phyloP scores from a whole-genome alignment of 2,329 filamentous ascomycete species.

The Ascomycota sp. region DNA sequence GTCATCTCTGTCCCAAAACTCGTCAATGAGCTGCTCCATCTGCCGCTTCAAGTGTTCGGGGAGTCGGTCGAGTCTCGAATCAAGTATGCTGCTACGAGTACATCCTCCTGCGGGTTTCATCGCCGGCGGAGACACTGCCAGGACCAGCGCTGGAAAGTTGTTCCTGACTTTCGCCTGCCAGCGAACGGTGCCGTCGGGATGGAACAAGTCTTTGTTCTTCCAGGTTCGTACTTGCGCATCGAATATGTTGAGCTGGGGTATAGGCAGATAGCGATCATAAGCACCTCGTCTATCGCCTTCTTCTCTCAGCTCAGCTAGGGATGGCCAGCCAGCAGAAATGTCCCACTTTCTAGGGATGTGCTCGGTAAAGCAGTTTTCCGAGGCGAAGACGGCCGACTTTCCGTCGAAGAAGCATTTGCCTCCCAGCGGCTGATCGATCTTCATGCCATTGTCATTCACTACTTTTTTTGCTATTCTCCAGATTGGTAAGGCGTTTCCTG shows the following conservation, averaged over 20 bases:
- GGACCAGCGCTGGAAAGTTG: slow-evolving; percentile 5
- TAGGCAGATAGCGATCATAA: slow-evolving; percentile 11
- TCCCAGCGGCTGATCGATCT: slow-evolving; percentile 6
- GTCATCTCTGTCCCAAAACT: no score
- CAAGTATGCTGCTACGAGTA: no score
- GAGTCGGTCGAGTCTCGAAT: no score
- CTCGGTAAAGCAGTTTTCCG: slow-evolving; percentile 13
- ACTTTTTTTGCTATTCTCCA: slow-evolving; percentile 1
- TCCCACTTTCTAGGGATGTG: slow-evolving; percentile 3
- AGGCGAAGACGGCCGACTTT: slow-evolving; percentile 14
- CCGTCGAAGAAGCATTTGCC: slow-evolving; percentile 10
- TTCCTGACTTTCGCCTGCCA: slow-evolving; percentile 10
- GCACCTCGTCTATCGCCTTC: slow-evolving; percentile 11
- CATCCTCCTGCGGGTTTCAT: background rate
- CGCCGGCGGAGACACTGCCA: slow-evolving; percentile 3
- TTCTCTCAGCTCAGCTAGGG: slow-evolving; percentile 15
- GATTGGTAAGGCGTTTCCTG: slow-evolving; percentile 5
- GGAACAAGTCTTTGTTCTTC: slow-evolving; percentile 3
- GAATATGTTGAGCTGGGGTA: slow-evolving; percentile 9
- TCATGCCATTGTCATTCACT: background rate
- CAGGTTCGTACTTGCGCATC: slow-evolving; percentile 2
- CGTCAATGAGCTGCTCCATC: no score
- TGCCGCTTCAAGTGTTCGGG: no score
- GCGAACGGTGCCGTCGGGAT: slow-evolving; percentile 7
- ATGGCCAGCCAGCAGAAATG: slow-evolving; percentile 12